Evolutionary conservation across 2,329 filamentous ascomycete genomes (phyloP).

Genomic region (Penicillium expansum): DNA sequence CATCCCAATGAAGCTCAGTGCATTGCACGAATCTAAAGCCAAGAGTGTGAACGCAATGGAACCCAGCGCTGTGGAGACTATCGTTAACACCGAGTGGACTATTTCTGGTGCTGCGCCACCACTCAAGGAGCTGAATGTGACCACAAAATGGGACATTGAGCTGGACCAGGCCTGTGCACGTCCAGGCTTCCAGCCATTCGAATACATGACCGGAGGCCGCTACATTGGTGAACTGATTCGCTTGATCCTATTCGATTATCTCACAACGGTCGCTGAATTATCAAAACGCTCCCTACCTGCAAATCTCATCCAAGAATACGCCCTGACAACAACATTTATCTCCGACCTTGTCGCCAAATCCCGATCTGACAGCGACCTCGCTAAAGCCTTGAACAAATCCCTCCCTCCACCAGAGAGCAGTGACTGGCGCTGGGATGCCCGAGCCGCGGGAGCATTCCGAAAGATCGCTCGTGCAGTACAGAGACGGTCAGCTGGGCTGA

Average conservation of each 20-base stretch:
- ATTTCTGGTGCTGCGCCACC: constrained; percentile 72
- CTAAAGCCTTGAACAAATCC: constrained; percentile 51
- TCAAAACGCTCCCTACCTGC: constrained; percentile 50
- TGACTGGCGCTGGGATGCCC: constrained; percentile 61
- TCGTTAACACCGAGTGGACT: constrained; percentile 82
- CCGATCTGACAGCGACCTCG: constrained; percentile 49
- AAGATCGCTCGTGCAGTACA: constrained; percentile 69
- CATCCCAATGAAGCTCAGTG: constrained; percentile 64
- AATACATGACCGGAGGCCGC: constrained; percentile 78
- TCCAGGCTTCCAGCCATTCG: constrained; percentile 76
- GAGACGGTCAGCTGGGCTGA: constrained; percentile 67
- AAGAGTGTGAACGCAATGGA: constrained; percentile 47
- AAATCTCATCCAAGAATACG: constrained; percentile 57
- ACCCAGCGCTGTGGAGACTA: constrained; percentile 60
- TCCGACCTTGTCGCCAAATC: constrained; percentile 64
- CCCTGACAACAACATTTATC: constrained; percentile 69
- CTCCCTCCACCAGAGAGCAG: constrained; percentile 49
- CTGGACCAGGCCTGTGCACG: constrained; percentile 66
- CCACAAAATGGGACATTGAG: constrained; percentile 67
- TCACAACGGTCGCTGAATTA: constrained; percentile 47
- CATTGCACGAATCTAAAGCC: constrained; percentile 64
- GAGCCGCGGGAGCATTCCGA: constrained; percentile 59
- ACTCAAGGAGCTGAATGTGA: constrained; percentile 57
- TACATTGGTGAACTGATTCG: constrained; percentile 76
- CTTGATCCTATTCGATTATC: constrained; percentile 65